Percentiles rank a stretch among this genome's conserved stretches.
phyloP scores from a whole-genome alignment of 1,284 basidiomycete genomes.

The Leccinum fuscescens region DNA sequence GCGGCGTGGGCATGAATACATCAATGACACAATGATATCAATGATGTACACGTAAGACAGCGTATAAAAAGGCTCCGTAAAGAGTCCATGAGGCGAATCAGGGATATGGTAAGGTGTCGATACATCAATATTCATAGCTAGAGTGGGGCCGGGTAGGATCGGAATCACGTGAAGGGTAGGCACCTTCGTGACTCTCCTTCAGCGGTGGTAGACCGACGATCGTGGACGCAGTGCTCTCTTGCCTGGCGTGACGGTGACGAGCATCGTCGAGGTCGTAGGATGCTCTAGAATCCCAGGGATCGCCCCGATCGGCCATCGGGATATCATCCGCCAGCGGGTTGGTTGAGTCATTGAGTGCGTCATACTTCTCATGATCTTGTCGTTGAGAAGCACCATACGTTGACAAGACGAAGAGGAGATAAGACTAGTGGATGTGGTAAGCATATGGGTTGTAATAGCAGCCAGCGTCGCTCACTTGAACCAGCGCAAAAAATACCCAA shows the following conservation, averaged over 20 bases:
- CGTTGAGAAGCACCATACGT: constrained; percentile 76
- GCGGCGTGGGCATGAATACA: background rate
- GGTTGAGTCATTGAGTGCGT: constrained; percentile 68
- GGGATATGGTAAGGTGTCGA: constrained; percentile 14
- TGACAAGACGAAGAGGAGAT: constrained; percentile 68
- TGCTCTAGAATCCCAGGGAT: constrained; percentile 72
- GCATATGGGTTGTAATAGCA: background rate
- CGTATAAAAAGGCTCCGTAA: constrained; percentile 1
- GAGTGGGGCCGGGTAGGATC: constrained; percentile 42
- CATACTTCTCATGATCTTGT: constrained; percentile 78
- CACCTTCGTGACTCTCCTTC: constrained; percentile 38
- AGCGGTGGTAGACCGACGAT: constrained; percentile 51
- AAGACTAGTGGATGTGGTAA: constrained; percentile 45
- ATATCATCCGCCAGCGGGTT: constrained; percentile 63
- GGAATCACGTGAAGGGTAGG: constrained; percentile 11
- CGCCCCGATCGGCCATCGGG: constrained; percentile 60
- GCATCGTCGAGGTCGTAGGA: constrained; percentile 46
- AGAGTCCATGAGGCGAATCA: constrained; percentile 10
- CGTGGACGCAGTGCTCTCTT: constrained; percentile 55
- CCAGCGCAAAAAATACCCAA: constrained; percentile 73
- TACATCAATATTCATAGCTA: constrained; percentile 36
- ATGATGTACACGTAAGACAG: background rate
- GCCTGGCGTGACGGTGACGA: constrained; percentile 45
- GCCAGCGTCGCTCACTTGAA: constrained; percentile 52
- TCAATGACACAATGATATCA: background rate